Evolutionary conservation across 1,284 basidiomycete species (phyloP).

Genomic region (Xanthoconium separans): DNA sequence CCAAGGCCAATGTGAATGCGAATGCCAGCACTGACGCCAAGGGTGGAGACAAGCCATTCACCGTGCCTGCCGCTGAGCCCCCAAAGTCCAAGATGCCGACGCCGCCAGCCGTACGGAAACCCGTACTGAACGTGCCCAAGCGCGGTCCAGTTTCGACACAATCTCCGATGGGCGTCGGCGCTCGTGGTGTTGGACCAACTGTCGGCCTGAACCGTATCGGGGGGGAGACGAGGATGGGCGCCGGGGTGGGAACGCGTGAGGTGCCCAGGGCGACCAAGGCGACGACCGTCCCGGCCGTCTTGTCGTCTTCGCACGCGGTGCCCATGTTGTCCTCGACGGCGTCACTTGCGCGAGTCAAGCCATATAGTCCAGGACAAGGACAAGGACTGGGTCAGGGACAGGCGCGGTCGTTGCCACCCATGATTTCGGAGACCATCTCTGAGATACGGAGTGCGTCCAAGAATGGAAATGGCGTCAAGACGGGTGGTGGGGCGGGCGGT

Average conservation of each 20-base stretch:
- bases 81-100: conserved; percentile 13
- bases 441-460: conserved; percentile 16
- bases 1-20: conserved; percentile 31
- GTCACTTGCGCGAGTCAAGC: conserved; percentile 57
- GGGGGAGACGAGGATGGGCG: background rate
- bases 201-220: background rate
- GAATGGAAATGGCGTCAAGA: conserved; percentile 16
- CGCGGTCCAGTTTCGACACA: conserved; percentile 11
- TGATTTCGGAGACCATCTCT: conserved; percentile 35
- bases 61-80: background rate
- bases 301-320: conserved; percentile 67
- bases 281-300: conserved; percentile 55
- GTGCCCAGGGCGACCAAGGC: conserved; percentile 25
- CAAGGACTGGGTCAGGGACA: conserved; percentile 12
- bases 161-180: background rate
- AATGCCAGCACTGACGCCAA: background rate
- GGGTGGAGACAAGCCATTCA: background rate
- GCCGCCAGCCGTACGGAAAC: conserved; percentile 16
- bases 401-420: conserved; percentile 26
- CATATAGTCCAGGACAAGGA: conserved; percentile 14
- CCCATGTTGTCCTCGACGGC: conserved; percentile 73
- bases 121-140: conserved; percentile 7
- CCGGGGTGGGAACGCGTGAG: conserved; percentile 14
- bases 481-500: conserved; percentile 5
- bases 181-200: background rate